Evolutionary conservation across 176 grass and related monocot genomes (phyloP), one percentile per base, ranked within the genome.

Genomic region (Hyparrhenia diplandra): DNA sequence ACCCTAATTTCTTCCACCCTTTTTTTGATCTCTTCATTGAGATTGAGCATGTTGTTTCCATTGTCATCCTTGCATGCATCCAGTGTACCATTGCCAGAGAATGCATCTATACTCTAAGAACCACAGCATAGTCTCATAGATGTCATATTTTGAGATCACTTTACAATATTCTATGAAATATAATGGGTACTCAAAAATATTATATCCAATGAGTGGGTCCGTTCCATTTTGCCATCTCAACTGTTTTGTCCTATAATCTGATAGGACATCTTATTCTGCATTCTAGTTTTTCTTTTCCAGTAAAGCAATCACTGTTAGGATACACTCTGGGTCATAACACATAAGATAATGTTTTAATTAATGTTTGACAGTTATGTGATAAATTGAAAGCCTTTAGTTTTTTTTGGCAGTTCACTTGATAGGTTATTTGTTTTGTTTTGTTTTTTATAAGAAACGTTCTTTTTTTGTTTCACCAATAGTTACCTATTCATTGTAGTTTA

Each of bases 21-120:
- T 36, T 88, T 29, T 75, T 80, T 85, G 23, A 74, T 67, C 27
- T 69, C 81, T 75, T 65, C 45, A 79, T 72, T 49, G 75, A 66
- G 25, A 49, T 64, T 41, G 41, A 75, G 30, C 35, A 52, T 28
- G 25, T 12, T 80, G 27, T 84, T 21, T 64, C 34, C 72, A 1
- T 89, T 47, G 17, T 39, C 81, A 35, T 80, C 78, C 20, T 68
- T 64, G 66, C 57, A 41, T 28, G 5, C 41, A 47, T 84, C 71
- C 23, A 80, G 47, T 62, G 31, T 54, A 34, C 49, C 13, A 60
- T 77, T 59, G 25, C 73, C 63, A 45, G 39, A 60, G 36, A 54
- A 69, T 25, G 27, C 35, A 77, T 28, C 55, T 59, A 68, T 60
- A 69, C 64, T 77, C 73, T 77, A 65, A 45, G 25, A 82, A 47